A percentile compares a stretch with the other conserved stretches of the same genome.
Evolutionary conservation across 805 yeast genomes (phyloP).

Genomic region (Kazachstania viticola): DNA sequence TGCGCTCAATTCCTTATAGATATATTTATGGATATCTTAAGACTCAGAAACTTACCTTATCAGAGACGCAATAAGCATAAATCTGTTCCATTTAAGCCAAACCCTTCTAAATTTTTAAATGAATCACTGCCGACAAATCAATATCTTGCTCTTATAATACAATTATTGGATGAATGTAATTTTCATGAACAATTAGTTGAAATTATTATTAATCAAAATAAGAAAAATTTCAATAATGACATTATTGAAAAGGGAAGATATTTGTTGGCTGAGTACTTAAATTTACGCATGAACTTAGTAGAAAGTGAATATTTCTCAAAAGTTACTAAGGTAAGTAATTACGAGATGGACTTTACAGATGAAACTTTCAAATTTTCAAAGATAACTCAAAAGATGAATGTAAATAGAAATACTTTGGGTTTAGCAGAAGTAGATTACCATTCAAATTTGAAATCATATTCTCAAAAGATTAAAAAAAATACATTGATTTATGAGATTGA

Average conservation of each 20-base stretch:
- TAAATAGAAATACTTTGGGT: constrained; percentile 29
- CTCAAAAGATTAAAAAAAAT: constrained; percentile 15
- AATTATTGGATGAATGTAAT: constrained; percentile 44
- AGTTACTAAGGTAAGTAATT: not conserved
- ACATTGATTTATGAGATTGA: constrained; percentile 32
- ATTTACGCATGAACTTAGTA: constrained; percentile 39
- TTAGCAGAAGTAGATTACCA: constrained; percentile 18
- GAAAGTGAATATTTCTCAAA: constrained; percentile 16
- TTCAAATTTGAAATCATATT: constrained; percentile 13
- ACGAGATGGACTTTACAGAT: constrained; percentile 4
- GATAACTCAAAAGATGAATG: constrained; percentile 29
- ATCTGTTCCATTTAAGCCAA: constrained; percentile 5
- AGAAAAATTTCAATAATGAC: constrained; percentile 26
- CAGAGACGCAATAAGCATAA: constrained; percentile 5
- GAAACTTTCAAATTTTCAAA: constrained; percentile 37
- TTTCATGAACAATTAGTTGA: constrained; percentile 37
- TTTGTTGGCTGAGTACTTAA: constrained; percentile 50
- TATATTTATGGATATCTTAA: constrained; percentile 54
- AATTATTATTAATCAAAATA: constrained; percentile 6
- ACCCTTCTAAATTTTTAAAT: constrained; percentile 28
- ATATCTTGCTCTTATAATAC: constrained; percentile 49
- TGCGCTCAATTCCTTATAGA: constrained; percentile 58
- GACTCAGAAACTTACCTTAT: constrained; percentile 48
- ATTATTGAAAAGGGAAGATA: constrained; percentile 47
- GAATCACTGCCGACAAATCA: constrained; percentile 45